These are phyloP conservation scores for Curvularia verruculosa DNA, from an alignment of 2,329 filamentous ascomycete genomes.

Conservation along the genomic window DNA sequence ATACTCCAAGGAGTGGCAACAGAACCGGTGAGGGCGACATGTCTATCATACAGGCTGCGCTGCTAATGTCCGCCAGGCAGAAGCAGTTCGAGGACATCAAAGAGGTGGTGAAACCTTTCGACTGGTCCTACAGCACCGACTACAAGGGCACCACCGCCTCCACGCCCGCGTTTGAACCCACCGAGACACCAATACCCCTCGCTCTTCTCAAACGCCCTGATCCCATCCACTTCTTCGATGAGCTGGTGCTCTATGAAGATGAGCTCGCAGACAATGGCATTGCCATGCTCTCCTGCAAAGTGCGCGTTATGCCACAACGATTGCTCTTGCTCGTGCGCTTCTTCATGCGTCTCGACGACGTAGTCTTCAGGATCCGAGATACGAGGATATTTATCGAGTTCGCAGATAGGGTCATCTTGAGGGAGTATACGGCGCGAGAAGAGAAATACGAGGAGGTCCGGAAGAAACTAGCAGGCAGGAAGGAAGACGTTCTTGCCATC, in stretches of 20 bases:
- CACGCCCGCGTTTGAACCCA: conserved; percentile 50
- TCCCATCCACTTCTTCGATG: conserved; percentile 95
- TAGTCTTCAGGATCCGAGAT: conserved; percentile 84
- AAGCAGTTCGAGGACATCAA: conserved; percentile 85
- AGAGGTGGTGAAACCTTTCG: conserved; percentile 93
- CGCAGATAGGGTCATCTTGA: conserved; percentile 73
- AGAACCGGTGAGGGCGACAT: conserved; percentile 58
- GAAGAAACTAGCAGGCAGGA: conserved; percentile 60
- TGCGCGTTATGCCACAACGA: conserved; percentile 88
- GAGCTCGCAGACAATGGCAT: conserved; percentile 98
- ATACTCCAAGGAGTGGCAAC: conserved; percentile 87
- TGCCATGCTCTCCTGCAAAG: conserved; percentile 85
- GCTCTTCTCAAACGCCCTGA: conserved; percentile 87
- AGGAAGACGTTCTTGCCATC: conserved; percentile 74
- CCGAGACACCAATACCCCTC: conserved; percentile 72
- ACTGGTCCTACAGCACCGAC: conserved; percentile 95
- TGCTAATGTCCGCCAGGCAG: conserved; percentile 59
- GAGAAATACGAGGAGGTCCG: conserved; percentile 78
- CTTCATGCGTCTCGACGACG: conserved; percentile 92
- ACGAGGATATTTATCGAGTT: conserved; percentile 94
- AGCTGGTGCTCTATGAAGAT: conserved; percentile 95
- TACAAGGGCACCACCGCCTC: conserved; percentile 73
- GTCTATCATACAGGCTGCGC: not conserved
- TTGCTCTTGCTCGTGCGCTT: conserved; percentile 84
- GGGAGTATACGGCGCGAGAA: conserved; percentile 91